phyloP scores from a whole-genome alignment of 2,329 filamentous ascomycete species.

The Fusarium sp. region DNA sequence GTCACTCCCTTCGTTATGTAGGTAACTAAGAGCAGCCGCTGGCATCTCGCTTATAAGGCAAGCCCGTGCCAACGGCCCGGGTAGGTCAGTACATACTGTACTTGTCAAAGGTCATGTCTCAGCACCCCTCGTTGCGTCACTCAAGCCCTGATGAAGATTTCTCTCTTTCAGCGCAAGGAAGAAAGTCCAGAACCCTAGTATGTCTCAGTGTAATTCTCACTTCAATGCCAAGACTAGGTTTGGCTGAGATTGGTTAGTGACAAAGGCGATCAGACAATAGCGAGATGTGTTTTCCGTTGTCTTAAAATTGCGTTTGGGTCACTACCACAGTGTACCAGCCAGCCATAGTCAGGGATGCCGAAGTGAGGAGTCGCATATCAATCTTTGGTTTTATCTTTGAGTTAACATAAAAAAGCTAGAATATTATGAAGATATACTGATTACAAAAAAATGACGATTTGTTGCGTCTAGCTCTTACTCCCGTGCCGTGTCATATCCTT shows the following conservation, averaged over 20 bases:
- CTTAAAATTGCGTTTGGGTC: neutral
- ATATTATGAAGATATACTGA: conserved; percentile 4
- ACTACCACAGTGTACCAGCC: neutral
- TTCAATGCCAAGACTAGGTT: neutral
- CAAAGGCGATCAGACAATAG: conserved; percentile 1
- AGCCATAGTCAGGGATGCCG: neutral
- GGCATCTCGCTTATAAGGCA: neutral
- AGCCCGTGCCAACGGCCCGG: neutral
- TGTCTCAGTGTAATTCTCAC: conserved; percentile 7
- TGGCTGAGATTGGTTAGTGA: neutral
- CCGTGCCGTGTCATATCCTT: neutral
- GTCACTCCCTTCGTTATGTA: neutral
- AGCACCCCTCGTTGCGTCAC: conserved; percentile 10
- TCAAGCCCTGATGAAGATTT: conserved; percentile 4
- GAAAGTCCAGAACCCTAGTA: conserved; percentile 11
- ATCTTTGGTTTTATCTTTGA: neutral
- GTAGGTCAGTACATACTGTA: neutral
- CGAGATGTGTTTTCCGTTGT: conserved; percentile 12
- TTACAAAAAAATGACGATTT: neutral
- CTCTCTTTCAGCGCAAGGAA: neutral
- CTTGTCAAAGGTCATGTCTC: neutral
- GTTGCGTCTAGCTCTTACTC: neutral
- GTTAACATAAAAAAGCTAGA: neutral
- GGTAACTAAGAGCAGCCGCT: neutral
- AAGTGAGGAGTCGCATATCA: conserved; percentile 1